phyloP scores from a whole-genome alignment of 768 basidiomycete genomes.

The Tulasnella calospora region DNA sequence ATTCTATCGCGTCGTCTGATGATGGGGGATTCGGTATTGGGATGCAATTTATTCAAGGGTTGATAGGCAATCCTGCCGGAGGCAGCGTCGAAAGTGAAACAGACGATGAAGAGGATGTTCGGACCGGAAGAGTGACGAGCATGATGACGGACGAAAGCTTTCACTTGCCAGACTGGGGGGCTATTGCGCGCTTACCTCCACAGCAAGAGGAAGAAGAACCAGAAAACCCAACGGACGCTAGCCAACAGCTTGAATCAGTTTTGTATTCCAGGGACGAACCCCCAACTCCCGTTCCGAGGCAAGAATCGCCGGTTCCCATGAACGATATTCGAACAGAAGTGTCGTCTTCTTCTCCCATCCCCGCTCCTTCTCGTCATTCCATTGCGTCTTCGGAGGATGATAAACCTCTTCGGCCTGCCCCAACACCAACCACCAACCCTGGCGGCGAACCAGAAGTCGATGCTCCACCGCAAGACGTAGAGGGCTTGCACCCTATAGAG shows the following conservation, averaged over 20 bases:
- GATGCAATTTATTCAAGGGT: conserved; percentile 25
- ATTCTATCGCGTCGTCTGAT: conserved; percentile 17
- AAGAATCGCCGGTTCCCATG: background rate
- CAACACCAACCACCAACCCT: background rate
- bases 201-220: background rate
- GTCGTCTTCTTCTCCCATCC: background rate
- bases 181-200: background rate
- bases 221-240: background rate
- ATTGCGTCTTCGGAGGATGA: background rate
- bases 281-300: background rate
- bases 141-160: conserved; percentile 16
- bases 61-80: conserved; percentile 9
- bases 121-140: background rate
- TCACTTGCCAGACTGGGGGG: background rate
- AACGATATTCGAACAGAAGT: background rate
- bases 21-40: conserved; percentile 29
- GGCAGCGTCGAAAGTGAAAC: background rate
- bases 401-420: background rate
- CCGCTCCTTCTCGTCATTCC: background rate
- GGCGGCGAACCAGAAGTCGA: background rate
- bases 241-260: background rate
- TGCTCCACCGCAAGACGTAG: background rate
- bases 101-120: background rate
- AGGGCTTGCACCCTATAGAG: background rate
- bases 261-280: background rate